Base-by-base conservation (phyloP, 2,329 filamentous ascomycete genomes). In the Coniochaeta sp. region DNA sequence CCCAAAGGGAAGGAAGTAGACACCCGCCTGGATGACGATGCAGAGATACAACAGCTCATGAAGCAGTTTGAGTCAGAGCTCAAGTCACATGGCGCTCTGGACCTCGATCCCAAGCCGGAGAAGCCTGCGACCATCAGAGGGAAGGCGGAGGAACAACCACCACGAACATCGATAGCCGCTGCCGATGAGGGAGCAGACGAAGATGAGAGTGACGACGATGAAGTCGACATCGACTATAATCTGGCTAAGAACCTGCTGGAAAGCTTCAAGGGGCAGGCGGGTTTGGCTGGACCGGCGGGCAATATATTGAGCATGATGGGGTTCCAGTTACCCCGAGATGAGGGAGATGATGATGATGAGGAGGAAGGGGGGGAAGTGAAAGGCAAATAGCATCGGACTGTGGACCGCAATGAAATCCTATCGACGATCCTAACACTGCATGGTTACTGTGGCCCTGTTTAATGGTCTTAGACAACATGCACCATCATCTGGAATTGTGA, bases 301-400 rank as follows among this genome's bases (percentile, higher is more conserved):
- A 98, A 97, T 70, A 77, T 99, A 62, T 81, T 99, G 68, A 88
- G 87, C 7, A 83, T 96, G 76, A 89, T 98, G 88, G 92, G 92
- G 0, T 79, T 97, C 65, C 81, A 84, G 44, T 78, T 97, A 62
- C 93, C 93, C 0, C 81, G 89, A 62, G 91, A 96, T 68, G 91
- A 93, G 62, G 86, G 83, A 28, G 81, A 85, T 38, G 76, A 75
- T 0, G 71, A 75, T 6, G 69, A 68, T 2, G 68, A 70, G 5
- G 56, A 58, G 22, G 12, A 36, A 12, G 54, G 12, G 9, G 24
- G n/a, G n/a, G n/a, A n/a, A n/a, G n/a, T n/a, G n/a, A n/a, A n/a
- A n/a, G n/a, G n/a, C n/a, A n/a, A 19, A 36, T 57, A 57, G 34
- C 7, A 33, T 9, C 6, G 33, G n/a, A 14, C 43, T 40, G 38